phyloP scores from a whole-genome alignment of 2,329 filamentous ascomycete species.

The Aspergillus pseudotamarii region DNA sequence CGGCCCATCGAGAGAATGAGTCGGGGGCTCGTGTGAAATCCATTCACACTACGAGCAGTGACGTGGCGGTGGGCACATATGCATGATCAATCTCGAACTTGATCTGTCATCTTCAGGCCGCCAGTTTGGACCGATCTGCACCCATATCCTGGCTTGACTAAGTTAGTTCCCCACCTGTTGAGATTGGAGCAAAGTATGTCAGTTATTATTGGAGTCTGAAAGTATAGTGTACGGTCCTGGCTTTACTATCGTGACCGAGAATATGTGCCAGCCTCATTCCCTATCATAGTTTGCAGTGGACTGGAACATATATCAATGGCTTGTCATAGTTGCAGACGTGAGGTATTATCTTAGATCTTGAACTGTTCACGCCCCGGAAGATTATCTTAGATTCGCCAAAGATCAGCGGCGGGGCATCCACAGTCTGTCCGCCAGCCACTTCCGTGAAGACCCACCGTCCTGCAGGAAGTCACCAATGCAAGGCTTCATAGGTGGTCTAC shows the following conservation, averaged over 20 bases:
- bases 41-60: background rate
- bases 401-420: background rate
- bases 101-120: background rate
- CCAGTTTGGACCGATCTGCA: background rate
- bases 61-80: background rate
- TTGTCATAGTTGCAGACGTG: background rate
- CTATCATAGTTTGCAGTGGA: background rate
- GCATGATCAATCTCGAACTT: background rate
- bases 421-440: background rate
- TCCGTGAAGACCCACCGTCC: background rate
- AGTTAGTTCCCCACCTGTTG: background rate
- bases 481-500: background rate
- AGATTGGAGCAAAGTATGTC: background rate
- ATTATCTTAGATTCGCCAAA: background rate
- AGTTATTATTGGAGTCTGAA: background rate
- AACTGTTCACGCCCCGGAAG: background rate
- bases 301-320: background rate
- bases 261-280: background rate
- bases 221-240: background rate
- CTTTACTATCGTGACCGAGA: background rate
- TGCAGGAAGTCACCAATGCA: background rate
- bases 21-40: background rate
- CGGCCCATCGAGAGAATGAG: background rate
- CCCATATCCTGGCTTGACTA: background rate
- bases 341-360: background rate